Conservation (phyloP, 148 eudicot genomes). For the Agrostemma githago region DNA sequence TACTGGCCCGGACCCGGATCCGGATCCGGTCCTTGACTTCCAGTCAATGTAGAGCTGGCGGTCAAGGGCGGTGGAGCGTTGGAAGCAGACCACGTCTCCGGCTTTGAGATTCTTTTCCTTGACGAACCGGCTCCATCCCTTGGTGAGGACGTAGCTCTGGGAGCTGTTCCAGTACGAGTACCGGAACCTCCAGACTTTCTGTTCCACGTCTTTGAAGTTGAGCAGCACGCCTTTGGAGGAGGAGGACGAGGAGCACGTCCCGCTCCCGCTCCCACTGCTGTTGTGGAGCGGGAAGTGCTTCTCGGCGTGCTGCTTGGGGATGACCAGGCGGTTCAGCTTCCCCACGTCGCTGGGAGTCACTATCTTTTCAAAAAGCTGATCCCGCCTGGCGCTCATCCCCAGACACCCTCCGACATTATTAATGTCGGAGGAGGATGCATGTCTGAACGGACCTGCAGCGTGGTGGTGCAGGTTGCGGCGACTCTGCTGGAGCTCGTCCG, state of each 20-base stretch:
- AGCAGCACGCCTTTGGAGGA: slow-evolving; percentile 55
- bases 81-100: slow-evolving; percentile 65
- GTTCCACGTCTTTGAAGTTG: slow-evolving; percentile 56
- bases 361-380: slow-evolving; percentile 64
- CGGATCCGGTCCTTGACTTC: slow-evolving; percentile 29
- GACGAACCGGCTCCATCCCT: slow-evolving; percentile 91
- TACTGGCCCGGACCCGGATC: slow-evolving; percentile 13
- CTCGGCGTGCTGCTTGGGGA: slow-evolving; percentile 89
- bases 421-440: neutral
- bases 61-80: slow-evolving; percentile 48
- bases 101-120: slow-evolving; percentile 72
- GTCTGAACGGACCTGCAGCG: neutral
- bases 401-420: slow-evolving; percentile 3
- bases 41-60: slow-evolving; percentile 68
- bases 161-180: slow-evolving; percentile 93
- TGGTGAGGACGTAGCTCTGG: slow-evolving; percentile 73
- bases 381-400: slow-evolving; percentile 26
- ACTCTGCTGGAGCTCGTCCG: slow-evolving; percentile 69
- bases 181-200: slow-evolving; percentile 80
- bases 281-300: slow-evolving; percentile 64
- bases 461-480: slow-evolving; percentile 26
- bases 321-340: slow-evolving; percentile 70
- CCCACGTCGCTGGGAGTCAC: slow-evolving; percentile 92
- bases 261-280: too few species aligned
- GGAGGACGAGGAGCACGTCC: slow-evolving; percentile 21